A percentile compares a stretch with the other conserved stretches of the same genome.
These are phyloP conservation scores for Coemansia pectinata DNA, from an alignment of 192 early-diverging fungal species.

Conservation along the genomic window DNA sequence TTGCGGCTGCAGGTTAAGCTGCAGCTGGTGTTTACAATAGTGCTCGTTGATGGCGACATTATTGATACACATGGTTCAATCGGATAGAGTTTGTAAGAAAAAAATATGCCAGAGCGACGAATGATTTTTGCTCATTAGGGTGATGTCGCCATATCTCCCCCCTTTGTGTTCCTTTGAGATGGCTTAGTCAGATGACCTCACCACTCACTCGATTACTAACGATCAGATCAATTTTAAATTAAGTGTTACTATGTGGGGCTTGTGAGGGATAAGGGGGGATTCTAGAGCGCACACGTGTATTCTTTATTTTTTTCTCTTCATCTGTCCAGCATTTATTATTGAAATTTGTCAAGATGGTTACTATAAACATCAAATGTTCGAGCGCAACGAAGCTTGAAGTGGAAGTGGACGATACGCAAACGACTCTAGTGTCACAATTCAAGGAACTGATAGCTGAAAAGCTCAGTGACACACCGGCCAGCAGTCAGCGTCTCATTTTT, in stretches of 20 bases:
- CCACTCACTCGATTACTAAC: neutral
- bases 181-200: no score
- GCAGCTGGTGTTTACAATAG: no score
- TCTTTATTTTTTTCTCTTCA: neutral
- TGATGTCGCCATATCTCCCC: neutral
- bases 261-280: neutral
- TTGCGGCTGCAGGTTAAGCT: no score
- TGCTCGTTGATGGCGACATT: conserved; percentile 6
- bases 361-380: conserved; percentile 13
- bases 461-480: conserved; percentile 63
- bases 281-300: no score
- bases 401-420: conserved; percentile 30
- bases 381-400: neutral
- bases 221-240: neutral
- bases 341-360: neutral
- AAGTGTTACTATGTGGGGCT: neutral
- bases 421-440: conserved; percentile 67
- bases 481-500: conserved; percentile 86
- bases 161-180: neutral
- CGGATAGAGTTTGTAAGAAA: no score
- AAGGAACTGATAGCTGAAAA: conserved; percentile 73
- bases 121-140: neutral
- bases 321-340: neutral
- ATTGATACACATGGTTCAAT: neutral
- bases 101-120: no score